A percentile compares a stretch with the other conserved stretches of the same genome.
Evolutionary conservation across 257 asterid species (phyloP).

Genomic region (Solanum chilense): DNA sequence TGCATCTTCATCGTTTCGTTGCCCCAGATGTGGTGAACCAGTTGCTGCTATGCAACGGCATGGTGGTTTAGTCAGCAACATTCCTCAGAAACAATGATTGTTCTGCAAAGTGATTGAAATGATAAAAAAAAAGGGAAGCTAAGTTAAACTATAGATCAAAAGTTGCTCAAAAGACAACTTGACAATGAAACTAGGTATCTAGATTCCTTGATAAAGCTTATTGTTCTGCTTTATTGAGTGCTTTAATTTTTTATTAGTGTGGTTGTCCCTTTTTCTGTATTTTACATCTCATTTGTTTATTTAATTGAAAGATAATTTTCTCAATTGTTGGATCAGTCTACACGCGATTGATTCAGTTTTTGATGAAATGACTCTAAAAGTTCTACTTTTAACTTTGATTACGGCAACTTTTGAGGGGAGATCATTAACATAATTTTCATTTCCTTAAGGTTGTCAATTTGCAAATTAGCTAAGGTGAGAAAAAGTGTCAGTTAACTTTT

Average conservation of each 20-base stretch:
- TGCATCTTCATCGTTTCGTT: slow-evolving; percentile 62
- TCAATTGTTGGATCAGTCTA: neutral
- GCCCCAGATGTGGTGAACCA: slow-evolving; percentile 74
- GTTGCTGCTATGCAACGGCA: slow-evolving; percentile 86
- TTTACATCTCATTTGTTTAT: neutral
- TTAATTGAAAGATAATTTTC: neutral
- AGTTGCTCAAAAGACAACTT: slow-evolving; percentile 7
- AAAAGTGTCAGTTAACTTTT: neutral
- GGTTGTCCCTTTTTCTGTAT: neutral
- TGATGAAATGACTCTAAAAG: neutral
- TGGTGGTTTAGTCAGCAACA: slow-evolving; percentile 25
- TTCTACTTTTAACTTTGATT: neutral
- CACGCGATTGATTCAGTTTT: neutral
- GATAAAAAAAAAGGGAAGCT: neutral
- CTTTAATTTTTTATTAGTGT: slow-evolving; percentile 3
- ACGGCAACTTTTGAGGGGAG: neutral
- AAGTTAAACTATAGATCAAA: slow-evolving; percentile 5
- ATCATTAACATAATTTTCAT: neutral
- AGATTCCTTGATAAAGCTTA: slow-evolving; percentile 16
- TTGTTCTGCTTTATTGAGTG: slow-evolving; percentile 18
- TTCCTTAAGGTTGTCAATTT: neutral
- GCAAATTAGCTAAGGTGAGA: neutral
- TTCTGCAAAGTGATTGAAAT: slow-evolving; percentile 7
- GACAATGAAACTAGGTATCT: slow-evolving; percentile 7
- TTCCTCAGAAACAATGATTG: slow-evolving; percentile 19